Percentiles rank a stretch among this genome's conserved stretches.
These are phyloP conservation scores for Verticillium dahliae DNA, from an alignment of 2,329 filamentous ascomycete genomes.

Conservation along the genomic window DNA sequence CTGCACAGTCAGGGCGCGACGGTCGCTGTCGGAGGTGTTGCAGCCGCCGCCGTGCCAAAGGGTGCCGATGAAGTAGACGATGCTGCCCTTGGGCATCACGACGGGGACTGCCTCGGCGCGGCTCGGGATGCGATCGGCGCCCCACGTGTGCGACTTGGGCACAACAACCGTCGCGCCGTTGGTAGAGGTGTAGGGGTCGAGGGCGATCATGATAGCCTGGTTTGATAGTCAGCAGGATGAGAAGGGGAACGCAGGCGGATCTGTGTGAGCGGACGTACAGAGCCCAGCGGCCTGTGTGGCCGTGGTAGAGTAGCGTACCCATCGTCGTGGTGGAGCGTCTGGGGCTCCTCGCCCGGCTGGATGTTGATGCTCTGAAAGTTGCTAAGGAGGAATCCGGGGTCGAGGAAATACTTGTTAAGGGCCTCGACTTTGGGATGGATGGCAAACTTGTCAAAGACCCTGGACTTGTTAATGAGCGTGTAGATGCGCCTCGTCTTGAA, in stretches of 20 bases:
- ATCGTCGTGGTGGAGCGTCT: slow-evolving; percentile 27
- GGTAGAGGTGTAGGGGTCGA: slow-evolving; percentile 22
- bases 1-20: slow-evolving; percentile 29
- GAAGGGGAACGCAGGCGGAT: background rate
- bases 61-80: slow-evolving; percentile 26
- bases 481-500: slow-evolving; percentile 28
- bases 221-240: background rate
- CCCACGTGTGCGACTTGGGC: slow-evolving; percentile 27
- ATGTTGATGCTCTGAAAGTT: slow-evolving; percentile 30
- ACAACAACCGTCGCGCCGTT: slow-evolving; percentile 29
- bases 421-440: slow-evolving; percentile 25
- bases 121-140: slow-evolving; percentile 12
- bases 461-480: slow-evolving; percentile 28
- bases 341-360: slow-evolving; percentile 28
- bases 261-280: slow-evolving; percentile 11
- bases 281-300: slow-evolving; percentile 24
- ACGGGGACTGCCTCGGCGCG: slow-evolving; percentile 22
- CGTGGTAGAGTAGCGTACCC: slow-evolving; percentile 21
- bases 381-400: slow-evolving; percentile 25
- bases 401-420: slow-evolving; percentile 32
- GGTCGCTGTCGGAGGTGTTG: slow-evolving; percentile 20
- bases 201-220: slow-evolving; percentile 20
- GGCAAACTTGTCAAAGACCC: slow-evolving; percentile 28
- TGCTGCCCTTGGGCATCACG: slow-evolving; percentile 27
- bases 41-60: slow-evolving; percentile 30